Percentiles rank a stretch among this genome's conserved stretches.
phyloP scores from a whole-genome alignment of 1,284 basidiomycete genomes.

The Trichosporon ovoides region DNA sequence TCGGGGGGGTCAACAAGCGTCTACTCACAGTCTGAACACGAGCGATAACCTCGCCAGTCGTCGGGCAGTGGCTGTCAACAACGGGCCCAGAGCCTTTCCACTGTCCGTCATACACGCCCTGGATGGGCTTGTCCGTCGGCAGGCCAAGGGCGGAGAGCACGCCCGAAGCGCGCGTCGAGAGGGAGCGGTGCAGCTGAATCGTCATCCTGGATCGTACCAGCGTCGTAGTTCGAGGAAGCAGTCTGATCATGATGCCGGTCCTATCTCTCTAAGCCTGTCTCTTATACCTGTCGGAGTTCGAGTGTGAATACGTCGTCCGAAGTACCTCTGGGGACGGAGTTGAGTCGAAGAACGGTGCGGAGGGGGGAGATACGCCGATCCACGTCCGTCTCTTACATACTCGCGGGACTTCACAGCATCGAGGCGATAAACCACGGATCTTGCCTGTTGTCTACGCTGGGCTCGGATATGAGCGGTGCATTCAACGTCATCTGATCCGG shows the following conservation, averaged over 20 bases:
- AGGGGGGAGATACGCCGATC: no score
- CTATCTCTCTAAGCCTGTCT: not conserved
- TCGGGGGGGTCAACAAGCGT: not conserved
- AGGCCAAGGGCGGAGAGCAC: constrained; percentile 38
- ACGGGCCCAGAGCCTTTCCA: constrained; percentile 40
- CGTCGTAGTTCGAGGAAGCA: not conserved
- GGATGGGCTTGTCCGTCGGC: constrained; percentile 24
- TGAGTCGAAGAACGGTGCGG: no score
- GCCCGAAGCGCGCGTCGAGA: constrained; percentile 32
- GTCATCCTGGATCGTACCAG: not conserved
- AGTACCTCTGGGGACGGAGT: no score
- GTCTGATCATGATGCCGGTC: not conserved
- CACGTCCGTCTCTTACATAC: no score
- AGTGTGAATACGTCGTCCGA: no score
- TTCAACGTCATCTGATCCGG: not conserved
- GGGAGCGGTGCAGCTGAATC: constrained; percentile 14
- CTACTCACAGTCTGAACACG: constrained; percentile 32
- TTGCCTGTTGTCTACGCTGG: not conserved
- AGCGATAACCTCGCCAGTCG: constrained; percentile 42
- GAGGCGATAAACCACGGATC: not conserved
- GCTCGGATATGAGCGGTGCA: not conserved
- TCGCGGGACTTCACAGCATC: no score
- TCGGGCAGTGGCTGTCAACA: constrained; percentile 36
- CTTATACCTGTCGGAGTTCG: not conserved
- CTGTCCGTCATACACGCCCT: constrained; percentile 40